Percentiles rank a stretch among this genome's conserved stretches.
These are phyloP conservation scores for Melastoma candidum DNA, from an alignment of 441 rosid genomes.

Conservation along the genomic window DNA sequence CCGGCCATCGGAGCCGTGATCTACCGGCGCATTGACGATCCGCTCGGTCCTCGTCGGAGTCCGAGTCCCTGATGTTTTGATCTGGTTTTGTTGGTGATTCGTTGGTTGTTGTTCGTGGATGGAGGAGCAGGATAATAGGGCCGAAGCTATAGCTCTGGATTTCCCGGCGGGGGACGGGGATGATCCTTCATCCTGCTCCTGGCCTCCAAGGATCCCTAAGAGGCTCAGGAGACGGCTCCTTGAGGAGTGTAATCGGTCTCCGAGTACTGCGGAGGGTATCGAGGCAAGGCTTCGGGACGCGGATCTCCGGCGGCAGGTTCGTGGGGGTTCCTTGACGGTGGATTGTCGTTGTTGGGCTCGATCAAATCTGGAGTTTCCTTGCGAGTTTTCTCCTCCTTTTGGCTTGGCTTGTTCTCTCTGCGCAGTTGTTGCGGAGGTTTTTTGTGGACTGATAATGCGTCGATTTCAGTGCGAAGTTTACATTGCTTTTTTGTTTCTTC, in stretches of 20 bases:
- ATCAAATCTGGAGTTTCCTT: neutral
- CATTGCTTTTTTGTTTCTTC: too few relatives aligned
- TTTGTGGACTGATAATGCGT: too few relatives aligned
- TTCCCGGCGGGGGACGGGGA: conserved; percentile 7
- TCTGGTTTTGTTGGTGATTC: too few relatives aligned
- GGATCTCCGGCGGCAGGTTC: conserved; percentile 17
- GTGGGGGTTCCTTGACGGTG: neutral
- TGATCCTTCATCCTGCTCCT: conserved; percentile 6
- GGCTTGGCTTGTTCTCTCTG: neutral
- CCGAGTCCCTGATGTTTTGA: too few relatives aligned
- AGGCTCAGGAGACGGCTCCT: conserved; percentile 16
- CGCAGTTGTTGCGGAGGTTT: too few relatives aligned
- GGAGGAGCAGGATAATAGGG: conserved; percentile 17
- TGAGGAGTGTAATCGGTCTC: conserved; percentile 12
- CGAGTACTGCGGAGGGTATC: conserved; percentile 14
- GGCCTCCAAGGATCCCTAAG: conserved; percentile 16
- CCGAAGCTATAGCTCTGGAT: conserved; percentile 10
- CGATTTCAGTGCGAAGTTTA: too few relatives aligned
- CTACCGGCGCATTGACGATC: too few relatives aligned
- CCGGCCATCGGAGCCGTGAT: too few relatives aligned
- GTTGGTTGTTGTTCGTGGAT: neutral
- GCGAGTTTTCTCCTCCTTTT: neutral
- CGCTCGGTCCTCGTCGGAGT: too few relatives aligned
- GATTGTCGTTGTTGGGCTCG: neutral
- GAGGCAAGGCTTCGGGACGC: conserved; percentile 20